phyloP scores from a whole-genome alignment of 2,329 filamentous ascomycete species.

The Talaromyces pinophilus region DNA sequence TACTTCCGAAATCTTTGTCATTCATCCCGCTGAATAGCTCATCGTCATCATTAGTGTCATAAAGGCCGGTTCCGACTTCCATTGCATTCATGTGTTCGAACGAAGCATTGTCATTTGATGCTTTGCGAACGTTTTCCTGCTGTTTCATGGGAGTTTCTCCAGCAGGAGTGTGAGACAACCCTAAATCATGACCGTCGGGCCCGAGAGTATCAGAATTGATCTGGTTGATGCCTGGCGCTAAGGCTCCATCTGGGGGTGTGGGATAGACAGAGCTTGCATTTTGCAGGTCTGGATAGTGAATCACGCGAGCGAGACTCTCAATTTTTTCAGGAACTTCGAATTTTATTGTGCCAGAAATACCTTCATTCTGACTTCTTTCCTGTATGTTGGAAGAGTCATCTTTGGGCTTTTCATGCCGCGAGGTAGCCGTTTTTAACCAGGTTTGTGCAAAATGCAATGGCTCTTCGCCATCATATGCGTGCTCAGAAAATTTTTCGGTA shows the following conservation, averaged over 20 bases:
- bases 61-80: slow-evolving; percentile 42
- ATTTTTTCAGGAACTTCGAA: slow-evolving; percentile 34
- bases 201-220: slow-evolving; percentile 34
- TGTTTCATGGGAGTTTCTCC: slow-evolving; percentile 24
- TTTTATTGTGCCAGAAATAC: slow-evolving; percentile 28
- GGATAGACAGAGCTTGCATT: slow-evolving; percentile 52
- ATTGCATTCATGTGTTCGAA: slow-evolving; percentile 30
- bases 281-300: slow-evolving; percentile 45
- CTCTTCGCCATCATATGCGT: slow-evolving; percentile 32
- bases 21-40: slow-evolving; percentile 62
- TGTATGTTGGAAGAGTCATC: slow-evolving; percentile 23
- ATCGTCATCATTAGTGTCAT: slow-evolving; percentile 50
- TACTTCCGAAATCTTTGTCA: slow-evolving; percentile 55
- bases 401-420: slow-evolving; percentile 26
- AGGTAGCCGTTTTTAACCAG: slow-evolving; percentile 39
- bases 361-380: slow-evolving; percentile 32
- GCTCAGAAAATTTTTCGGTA: slow-evolving; percentile 27
- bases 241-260: slow-evolving; percentile 55
- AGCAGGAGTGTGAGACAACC: slow-evolving; percentile 25
- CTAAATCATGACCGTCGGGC: slow-evolving; percentile 33
- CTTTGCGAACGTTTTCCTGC: slow-evolving; percentile 22
- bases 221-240: slow-evolving; percentile 34
- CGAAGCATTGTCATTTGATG: slow-evolving; percentile 23
- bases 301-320: slow-evolving; percentile 43
- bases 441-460: slow-evolving; percentile 47